A percentile compares a stretch with the other conserved stretches of the same genome.
These are phyloP conservation scores for Kwoniella newhampshirensis DNA, from an alignment of 768 basidiomycete species.

Conservation along the genomic window DNA sequence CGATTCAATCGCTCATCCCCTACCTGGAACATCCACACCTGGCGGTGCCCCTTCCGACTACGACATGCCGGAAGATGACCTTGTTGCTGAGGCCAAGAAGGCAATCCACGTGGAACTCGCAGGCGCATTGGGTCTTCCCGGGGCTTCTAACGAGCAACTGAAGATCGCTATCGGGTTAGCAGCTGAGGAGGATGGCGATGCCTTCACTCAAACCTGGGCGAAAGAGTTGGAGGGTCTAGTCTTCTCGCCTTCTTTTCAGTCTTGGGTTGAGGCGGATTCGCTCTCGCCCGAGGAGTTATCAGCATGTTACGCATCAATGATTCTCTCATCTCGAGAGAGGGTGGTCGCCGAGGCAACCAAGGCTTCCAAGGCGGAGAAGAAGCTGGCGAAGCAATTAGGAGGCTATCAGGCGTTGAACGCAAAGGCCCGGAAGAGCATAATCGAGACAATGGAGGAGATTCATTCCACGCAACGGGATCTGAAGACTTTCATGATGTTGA, in stretches of 20 bases:
- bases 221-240: slow-evolving; percentile 63
- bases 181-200: slow-evolving; percentile 61
- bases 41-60: slow-evolving; percentile 68
- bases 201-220: slow-evolving; percentile 69
- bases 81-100: slow-evolving; percentile 66
- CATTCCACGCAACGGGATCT: slow-evolving; percentile 67
- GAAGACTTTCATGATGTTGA: slow-evolving; percentile 75
- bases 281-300: slow-evolving; percentile 56
- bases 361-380: slow-evolving; percentile 84
- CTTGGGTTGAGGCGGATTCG: slow-evolving; percentile 67
- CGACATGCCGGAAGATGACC: slow-evolving; percentile 63
- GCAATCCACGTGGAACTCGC: slow-evolving; percentile 81
- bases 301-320: slow-evolving; percentile 61
- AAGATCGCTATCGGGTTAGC: slow-evolving; percentile 71
- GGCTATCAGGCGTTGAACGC: slow-evolving; percentile 80
- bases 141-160: slow-evolving; percentile 74
- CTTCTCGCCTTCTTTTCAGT: slow-evolving; percentile 61
- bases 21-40: slow-evolving; percentile 79
- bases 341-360: slow-evolving; percentile 81
- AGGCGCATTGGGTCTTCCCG: slow-evolving; percentile 74
- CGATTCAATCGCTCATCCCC: slow-evolving; percentile 80
- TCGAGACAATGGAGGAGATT: slow-evolving; percentile 62
- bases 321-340: slow-evolving; percentile 64
- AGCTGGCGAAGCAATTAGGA: slow-evolving; percentile 78
- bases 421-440: slow-evolving; percentile 57